Conservation (phyloP, 768 basidiomycete species). For the Atractiella rhizophila region DNA sequence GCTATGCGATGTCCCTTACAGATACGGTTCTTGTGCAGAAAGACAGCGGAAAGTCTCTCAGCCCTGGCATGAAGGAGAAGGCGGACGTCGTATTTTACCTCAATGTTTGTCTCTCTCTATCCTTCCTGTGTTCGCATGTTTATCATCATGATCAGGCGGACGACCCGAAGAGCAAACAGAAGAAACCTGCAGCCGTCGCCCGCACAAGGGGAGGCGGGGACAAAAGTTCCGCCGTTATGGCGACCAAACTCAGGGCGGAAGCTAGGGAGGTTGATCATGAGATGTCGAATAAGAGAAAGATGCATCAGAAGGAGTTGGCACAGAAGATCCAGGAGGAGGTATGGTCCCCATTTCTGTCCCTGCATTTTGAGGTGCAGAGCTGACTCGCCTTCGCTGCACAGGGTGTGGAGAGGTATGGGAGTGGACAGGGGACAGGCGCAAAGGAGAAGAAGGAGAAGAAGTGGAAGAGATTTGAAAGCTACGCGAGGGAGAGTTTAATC, state of each 20-base stretch:
- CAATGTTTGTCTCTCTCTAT: constrained; percentile 7
- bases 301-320: constrained; percentile 70
- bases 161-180: constrained; percentile 34
- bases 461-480: constrained; percentile 90
- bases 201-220: constrained; percentile 15
- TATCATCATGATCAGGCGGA: constrained; percentile 10
- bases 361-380: too few species aligned
- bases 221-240: constrained; percentile 31
- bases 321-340: constrained; percentile 42
- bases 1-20: constrained; percentile 63
- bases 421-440: constrained; percentile 42
- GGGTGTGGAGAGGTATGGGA: constrained; percentile 62
- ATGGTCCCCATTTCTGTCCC: too few species aligned
- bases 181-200: constrained; percentile 16
- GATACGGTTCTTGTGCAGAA: constrained; percentile 63
- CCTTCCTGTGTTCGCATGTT: neutral
- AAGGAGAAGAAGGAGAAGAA: constrained; percentile 74
- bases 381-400: too few species aligned
- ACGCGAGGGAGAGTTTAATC: constrained; percentile 74
- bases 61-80: constrained; percentile 54
- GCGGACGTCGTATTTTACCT: constrained; percentile 72
- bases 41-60: constrained; percentile 27
- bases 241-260: constrained; percentile 70
- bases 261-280: constrained; percentile 61
- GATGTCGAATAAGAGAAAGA: constrained; percentile 47